Base-by-base conservation (phyloP, 2,329 filamentous ascomycete genomes). In the Fusarium hostae region DNA sequence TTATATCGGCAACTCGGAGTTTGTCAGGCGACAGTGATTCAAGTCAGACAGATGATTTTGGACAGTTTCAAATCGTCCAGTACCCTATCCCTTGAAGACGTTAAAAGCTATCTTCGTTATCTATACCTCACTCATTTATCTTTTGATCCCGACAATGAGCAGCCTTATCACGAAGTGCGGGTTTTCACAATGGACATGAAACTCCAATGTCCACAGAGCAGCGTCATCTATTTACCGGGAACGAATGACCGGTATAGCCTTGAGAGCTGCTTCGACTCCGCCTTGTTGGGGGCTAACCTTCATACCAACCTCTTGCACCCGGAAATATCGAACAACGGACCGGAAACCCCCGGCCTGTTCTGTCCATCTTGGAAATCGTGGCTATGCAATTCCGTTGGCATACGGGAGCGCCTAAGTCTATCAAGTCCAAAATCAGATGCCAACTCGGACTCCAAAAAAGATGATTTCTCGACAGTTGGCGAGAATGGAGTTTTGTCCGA, bases 381-480 rank as follows among this genome's bases (percentile, higher is more conserved):
- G 39, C 39, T 40, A 4, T n/a, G 7, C 39, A 20, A 40, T 15
- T 40, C 6, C 20, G 9, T 40, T 20, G 39, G 39, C 18, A 40
- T 40, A 40, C 12, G 20, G 39, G 39, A 13, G 11, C 12, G 39
- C 7, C 20, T 8, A n/a, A 40, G 39, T 40, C 39, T 40, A n/a
- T 1, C 26, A 26, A 6, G 26, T 7, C 26, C 26, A 26, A 26
- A 26, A 1, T 1, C 26, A 26, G 26, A 7, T 26, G 1, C 26
- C 39, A 20, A n/a, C 11, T n/a, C 20, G 20, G 12, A 40, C 5
- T 8, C 39, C 9, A 40, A 8, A 5, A 40, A n/a, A 2, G 20
- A n/a, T 4, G 12, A 12, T 13, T 15, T 20, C 2, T 40, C 12
- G 18, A 15, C 39, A 12, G 2, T 12, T 40, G 12, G 15, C 12